phyloP scores from a whole-genome alignment of 257 asterid genomes.

The Mentha longifolia region DNA sequence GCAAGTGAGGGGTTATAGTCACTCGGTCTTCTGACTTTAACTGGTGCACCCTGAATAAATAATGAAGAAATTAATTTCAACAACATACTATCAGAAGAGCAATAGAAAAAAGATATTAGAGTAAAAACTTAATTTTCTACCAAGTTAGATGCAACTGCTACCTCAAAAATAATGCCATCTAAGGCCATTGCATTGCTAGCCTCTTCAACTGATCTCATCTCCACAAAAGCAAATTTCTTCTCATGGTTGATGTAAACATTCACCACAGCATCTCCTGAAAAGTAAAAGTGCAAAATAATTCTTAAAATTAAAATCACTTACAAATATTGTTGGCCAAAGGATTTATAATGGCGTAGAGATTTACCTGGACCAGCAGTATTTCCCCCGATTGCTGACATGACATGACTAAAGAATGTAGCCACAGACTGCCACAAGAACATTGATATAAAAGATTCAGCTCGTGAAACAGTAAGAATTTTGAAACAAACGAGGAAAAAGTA shows the following conservation, averaged over 20 bases:
- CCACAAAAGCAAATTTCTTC: slow-evolving; percentile 96
- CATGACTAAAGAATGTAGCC: slow-evolving; percentile 95
- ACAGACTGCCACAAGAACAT: slow-evolving; percentile 64
- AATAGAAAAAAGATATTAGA: slow-evolving; percentile 3
- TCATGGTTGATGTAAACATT: slow-evolving; percentile 94
- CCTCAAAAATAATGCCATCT: slow-evolving; percentile 98
- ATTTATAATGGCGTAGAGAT: slow-evolving; percentile 17
- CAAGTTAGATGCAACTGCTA: slow-evolving; percentile 27
- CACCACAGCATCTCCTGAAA: slow-evolving; percentile 96
- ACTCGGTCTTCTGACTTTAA: slow-evolving; percentile 97
- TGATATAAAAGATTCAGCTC: not conserved
- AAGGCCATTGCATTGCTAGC: slow-evolving; percentile 99
- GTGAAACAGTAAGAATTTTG: not conserved
- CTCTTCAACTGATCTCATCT: slow-evolving; percentile 98
- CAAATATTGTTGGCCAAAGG: not conserved
- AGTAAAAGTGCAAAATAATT: slow-evolving; percentile 8
- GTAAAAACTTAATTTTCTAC: not conserved
- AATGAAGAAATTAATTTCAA: not conserved
- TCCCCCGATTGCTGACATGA: slow-evolving; percentile 96
- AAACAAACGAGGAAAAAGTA: not conserved
- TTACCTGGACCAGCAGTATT: slow-evolving; percentile 99
- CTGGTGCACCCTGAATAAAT: slow-evolving; percentile 87
- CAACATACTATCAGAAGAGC: not conserved
- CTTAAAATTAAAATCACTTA: not conserved
- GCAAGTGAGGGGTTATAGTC: slow-evolving; percentile 97